Evolutionary conservation across 1,139 yeast species (phyloP), one percentile per base, ranked within the genome.

Genomic region (Saccharomyces pastorianus): DNA sequence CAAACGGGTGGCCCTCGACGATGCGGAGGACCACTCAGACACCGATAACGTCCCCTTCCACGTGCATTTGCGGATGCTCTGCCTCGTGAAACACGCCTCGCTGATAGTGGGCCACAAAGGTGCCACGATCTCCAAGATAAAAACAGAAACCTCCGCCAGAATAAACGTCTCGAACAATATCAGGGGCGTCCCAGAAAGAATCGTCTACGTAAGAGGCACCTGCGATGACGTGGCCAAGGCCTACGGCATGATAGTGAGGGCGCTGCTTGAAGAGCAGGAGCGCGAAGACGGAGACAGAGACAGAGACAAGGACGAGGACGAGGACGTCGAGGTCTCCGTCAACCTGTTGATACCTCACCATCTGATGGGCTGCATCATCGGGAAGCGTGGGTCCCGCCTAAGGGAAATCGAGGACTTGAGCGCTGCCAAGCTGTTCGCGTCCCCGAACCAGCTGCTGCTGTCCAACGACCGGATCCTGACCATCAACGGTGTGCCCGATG

Each of bases 151-250:
- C 5, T 76, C 76, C 54, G 87, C 88, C 8, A 76, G 86, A 57
- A 78, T 88, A 52, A 83, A 83, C 64, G 88, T 88, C n/a, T 83
- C 89, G 62, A 95, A 88, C 49, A 87, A 88, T 65, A 73, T 85
- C 54, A 78, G 81, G 60, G 88, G 85, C 23, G 81, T 85, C 6
- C 84, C 86, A 2, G 96, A 88, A 64, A 77, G 97, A 58, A 84
- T 90, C 50, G 79, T 89, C 23, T 81, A 84, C 58, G 84, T 89
- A 2, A 76, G 84, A 56, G 97, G 96, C 0, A 75, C 87, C 0
- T 81, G 91, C 1, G 95, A 87, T 61, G 80, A 82, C 60, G 95
- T 88, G 8, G 93, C 96, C 7, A 81, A 83, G 64, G 95, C 95
- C 0, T 86, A 85, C 70, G 95, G 95, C 0, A 72, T 87, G 60